These are phyloP conservation scores for Neurospora sp. DNA, from an alignment of 495 filamentous ascomycete species.

Conservation along the genomic window DNA sequence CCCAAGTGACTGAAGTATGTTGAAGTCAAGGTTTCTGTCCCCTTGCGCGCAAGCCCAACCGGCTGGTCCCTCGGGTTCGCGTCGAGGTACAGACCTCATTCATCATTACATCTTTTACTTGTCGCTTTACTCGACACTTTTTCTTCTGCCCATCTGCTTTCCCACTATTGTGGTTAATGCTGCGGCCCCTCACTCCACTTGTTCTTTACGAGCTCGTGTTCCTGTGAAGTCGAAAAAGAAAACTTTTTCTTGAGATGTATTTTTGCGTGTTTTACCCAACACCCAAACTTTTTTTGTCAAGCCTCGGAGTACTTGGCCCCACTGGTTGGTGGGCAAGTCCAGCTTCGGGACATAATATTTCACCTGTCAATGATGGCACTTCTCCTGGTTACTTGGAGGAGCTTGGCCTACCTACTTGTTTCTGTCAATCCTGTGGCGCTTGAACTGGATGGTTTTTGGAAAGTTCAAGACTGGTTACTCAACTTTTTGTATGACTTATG, in stretches of 20 bases:
- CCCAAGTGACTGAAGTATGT: neutral
- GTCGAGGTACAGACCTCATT: neutral
- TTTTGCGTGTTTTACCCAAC: neutral
- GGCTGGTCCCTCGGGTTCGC: neutral
- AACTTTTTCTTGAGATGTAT: neutral
- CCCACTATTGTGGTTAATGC: constrained; percentile 5
- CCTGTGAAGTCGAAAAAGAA: neutral
- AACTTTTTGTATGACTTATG: neutral
- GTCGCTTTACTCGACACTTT: neutral
- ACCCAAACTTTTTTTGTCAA: neutral
- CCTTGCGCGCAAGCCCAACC: neutral
- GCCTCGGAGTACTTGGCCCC: neutral
- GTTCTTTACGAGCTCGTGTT: neutral
- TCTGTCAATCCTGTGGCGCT: neutral
- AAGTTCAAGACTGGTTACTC: neutral
- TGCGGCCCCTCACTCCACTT: constrained; percentile 1
- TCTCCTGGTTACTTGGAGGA: neutral
- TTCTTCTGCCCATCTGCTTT: neutral
- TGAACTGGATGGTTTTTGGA: neutral
- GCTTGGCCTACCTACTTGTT: neutral
- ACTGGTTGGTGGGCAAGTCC: neutral
- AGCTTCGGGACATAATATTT: constrained; percentile 3
- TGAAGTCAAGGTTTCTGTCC: neutral
- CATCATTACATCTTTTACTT: neutral
- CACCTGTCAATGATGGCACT: neutral